phyloP scores from a whole-genome alignment of 169 alveolate genomes.

The Fabrea salina region DNA sequence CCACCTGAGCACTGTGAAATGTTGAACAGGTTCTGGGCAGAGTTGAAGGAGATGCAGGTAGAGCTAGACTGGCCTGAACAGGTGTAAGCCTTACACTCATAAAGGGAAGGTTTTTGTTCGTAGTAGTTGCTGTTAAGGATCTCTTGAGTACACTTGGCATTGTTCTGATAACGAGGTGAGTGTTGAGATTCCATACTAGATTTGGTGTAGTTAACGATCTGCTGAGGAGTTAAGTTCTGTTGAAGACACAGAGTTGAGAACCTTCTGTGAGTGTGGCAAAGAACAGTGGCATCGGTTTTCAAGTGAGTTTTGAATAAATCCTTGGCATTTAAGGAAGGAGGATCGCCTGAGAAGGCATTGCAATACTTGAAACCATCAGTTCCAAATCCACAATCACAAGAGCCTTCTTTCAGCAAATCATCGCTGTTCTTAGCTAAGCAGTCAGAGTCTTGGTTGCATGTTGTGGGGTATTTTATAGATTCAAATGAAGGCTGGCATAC shows the following conservation, averaged over 20 bases:
- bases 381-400: slow-evolving; percentile 18
- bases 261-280: slow-evolving; percentile 15
- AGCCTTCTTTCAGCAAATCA: neutral
- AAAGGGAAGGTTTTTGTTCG: neutral
- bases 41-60: neutral
- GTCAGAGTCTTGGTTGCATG: neutral
- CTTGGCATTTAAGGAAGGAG: neutral
- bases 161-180: neutral
- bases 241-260: neutral
- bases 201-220: neutral
- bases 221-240: neutral
- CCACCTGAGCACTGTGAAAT: neutral
- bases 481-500: slow-evolving; percentile 11
- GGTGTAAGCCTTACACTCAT: neutral
- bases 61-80: neutral
- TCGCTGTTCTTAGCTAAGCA: neutral
- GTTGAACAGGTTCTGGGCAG: neutral
- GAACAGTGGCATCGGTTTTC: neutral
- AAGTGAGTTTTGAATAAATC: neutral
- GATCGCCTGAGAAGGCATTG: neutral
- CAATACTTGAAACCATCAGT: neutral
- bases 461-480: neutral
- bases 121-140: neutral
- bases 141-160: neutral
- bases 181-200: neutral